Evolutionary conservation across 768 basidiomycete genomes (phyloP), one percentile per base, ranked within the genome.

Genomic region (Leucocoprinus leucothites): DNA sequence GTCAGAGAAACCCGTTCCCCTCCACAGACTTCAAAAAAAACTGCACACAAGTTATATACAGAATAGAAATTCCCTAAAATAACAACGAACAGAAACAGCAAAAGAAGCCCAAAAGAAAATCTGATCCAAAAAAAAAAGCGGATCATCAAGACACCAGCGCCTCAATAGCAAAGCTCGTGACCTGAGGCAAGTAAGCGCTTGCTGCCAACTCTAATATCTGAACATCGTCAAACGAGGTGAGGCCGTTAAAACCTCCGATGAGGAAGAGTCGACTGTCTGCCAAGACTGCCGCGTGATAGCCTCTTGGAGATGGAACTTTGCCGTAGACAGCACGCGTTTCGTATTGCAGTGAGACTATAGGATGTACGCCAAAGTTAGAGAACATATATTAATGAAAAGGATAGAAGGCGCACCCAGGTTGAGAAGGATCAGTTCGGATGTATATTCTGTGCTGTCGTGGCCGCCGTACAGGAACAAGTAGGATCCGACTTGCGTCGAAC

Each of bases 381-480:
- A 9, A 38, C 40, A 34, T 3, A 35, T 7, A 8, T 1, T 16
- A 40, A 34, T 54, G 42, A 47, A 11, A 25, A 3, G 22, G n/a
- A 48, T 7, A 49, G 2, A 38, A 45, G 22, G 62, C 71, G 28
- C 58, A 94, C 94, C 89, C 34, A 98, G 84, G 64, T 97, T 94
- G 70, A 94, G 94, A 3, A 91, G 74, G 16, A 92, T 74, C 4
- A 96, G 74, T 9, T 95, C 89, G 1, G 79, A 78, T 31, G 74
- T 78, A 66, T 97, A 97, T 46, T 84, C 74, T 9, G 71, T 69
- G 3, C 91, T 89, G 59, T 95, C 88, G 70, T 96, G 94, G 2
- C 95, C 95, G 0, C 94, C 94, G 42, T 87, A 76, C 51, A 96
- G 79, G 71, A 95, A 94, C 0, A 98, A 80, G 65, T 92, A 95